A percentile compares a stretch with the other conserved stretches of the same genome.
Conservation (phyloP, 2,329 filamentous ascomycete genomes). For the Clonostachys byssicola region DNA sequence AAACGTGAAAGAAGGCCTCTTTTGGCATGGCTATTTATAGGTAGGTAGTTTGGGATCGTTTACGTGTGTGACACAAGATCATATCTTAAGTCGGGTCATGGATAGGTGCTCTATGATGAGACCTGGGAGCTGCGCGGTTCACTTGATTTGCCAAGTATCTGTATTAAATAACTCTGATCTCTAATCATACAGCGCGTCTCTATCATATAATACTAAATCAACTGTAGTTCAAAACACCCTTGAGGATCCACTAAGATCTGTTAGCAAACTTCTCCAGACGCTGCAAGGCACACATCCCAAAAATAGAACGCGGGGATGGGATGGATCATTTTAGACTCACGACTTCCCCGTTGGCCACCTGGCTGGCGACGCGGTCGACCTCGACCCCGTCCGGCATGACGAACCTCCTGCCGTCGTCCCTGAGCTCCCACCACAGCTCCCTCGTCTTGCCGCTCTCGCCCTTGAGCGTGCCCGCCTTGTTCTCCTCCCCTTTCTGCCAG, state of each 20-base stretch:
- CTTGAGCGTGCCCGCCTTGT: slow-evolving; percentile 62
- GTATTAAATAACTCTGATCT: background rate
- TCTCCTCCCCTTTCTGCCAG: slow-evolving; percentile 66
- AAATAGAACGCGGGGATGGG: background rate
- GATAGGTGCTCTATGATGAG: too few relatives aligned
- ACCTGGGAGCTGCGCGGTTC: background rate
- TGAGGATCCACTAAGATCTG: slow-evolving; percentile 57
- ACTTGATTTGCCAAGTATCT: too few relatives aligned
- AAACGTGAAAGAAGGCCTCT: too few relatives aligned
- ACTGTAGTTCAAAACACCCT: slow-evolving; percentile 41
- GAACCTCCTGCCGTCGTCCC: slow-evolving; percentile 63
- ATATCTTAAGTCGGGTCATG: too few relatives aligned
- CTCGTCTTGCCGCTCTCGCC: slow-evolving; percentile 25
- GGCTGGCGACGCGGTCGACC: slow-evolving; percentile 68
- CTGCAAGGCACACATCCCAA: background rate
- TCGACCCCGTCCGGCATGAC: slow-evolving; percentile 77
- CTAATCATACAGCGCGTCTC: background rate
- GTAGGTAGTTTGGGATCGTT: too few relatives aligned
- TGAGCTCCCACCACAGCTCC: slow-evolving; percentile 79
- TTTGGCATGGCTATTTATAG: too few relatives aligned
- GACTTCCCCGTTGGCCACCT: slow-evolving; percentile 84
- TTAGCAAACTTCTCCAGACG: slow-evolving; percentile 6
- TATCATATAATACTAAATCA: background rate
- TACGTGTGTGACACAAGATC: too few relatives aligned
- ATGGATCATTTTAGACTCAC: slow-evolving; percentile 25